Base-by-base conservation (phyloP, 805 yeast genomes). In the Cyberlindnera mycetangii region DNA sequence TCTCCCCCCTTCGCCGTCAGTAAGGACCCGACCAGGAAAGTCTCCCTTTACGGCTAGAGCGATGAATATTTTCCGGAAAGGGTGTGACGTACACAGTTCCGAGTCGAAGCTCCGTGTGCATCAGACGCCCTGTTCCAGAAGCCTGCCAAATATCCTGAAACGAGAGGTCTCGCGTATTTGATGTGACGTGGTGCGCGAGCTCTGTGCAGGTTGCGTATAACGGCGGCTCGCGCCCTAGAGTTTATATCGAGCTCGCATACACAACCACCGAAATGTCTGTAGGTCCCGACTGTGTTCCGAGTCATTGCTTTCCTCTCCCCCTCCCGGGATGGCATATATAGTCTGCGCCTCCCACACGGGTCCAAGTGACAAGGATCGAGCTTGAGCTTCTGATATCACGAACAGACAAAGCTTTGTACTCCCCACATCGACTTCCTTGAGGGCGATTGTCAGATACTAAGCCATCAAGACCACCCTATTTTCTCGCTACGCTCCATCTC, bases 211-310 rank as follows among this genome's bases (percentile, higher is more conserved):
- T 14, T 27, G 41, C 44, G 24, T 36, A 28, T 27, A 20, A 32
- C 40, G 39, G 39, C 48, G 30, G 39, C 39, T 32, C 42, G 21
- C 42, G 37, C 32, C 37, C 37, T 32, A 44, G 44, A 36, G 44
- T 44, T 44, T 39, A 41, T 35, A 39, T 32, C 36, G 32, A 39
- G 37, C 37, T 32, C 20, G 42, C 42, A 39, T 32, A 32, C 18
- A 6, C 37, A 20, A 7, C 37, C 12, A 33, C 18, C 32, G 8
- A 30, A 17, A 14, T 7, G 35, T 17, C 22, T 32, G 22, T 32
- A 12, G 35, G 22, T 36, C 31, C 31, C 28, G 28, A 25, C 28
- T 25, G 28, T 25, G 14, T 25, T 25, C 28, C 28, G 28, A 11
- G 14, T n/a, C 28, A 25, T 25, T 17, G 28, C 31, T 24, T 12